phyloP scores from a whole-genome alignment of 306 rosid species.

The Glycine tomentella region DNA sequence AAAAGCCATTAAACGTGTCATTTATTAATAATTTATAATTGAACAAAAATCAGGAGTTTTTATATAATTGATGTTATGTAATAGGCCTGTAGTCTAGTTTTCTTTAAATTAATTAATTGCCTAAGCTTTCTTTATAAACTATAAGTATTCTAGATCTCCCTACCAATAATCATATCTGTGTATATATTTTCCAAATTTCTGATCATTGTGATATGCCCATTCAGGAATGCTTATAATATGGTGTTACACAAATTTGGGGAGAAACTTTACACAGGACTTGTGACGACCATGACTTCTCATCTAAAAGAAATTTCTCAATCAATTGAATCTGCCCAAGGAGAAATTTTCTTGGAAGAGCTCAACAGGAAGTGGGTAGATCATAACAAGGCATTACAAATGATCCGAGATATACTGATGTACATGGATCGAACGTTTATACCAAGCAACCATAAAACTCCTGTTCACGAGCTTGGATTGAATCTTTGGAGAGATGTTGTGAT shows the following conservation, averaged over 20 bases:
- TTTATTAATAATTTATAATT: constrained; percentile 23
- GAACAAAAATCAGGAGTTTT: constrained; percentile 3
- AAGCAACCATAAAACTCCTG: constrained; percentile 64
- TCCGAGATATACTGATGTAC: constrained; percentile 59
- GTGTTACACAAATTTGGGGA: constrained; percentile 68
- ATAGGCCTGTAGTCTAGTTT: constrained; percentile 21
- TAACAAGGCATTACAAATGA: constrained; percentile 56
- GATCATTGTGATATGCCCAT: constrained; percentile 27
- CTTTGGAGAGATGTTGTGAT: constrained; percentile 68
- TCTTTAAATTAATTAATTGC: constrained; percentile 9
- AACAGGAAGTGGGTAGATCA: constrained; percentile 70
- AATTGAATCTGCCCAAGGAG: constrained; percentile 67
- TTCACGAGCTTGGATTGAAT: constrained; percentile 67
- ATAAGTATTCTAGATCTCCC: constrained; percentile 3
- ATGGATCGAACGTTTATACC: constrained; percentile 69
- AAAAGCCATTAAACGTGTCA: constrained; percentile 2
- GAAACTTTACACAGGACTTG: constrained; percentile 65
- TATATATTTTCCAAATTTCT: constrained; percentile 37
- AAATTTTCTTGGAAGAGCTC: constrained; percentile 62
- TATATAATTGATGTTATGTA: not conserved
- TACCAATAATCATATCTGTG: constrained; percentile 9
- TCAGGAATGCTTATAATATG: constrained; percentile 71
- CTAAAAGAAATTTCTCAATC: constrained; percentile 54
- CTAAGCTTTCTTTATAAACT: not conserved
- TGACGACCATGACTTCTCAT: constrained; percentile 59